Conservation (phyloP, 805 yeast genomes). For the Martiniozyma abietophila region DNA sequence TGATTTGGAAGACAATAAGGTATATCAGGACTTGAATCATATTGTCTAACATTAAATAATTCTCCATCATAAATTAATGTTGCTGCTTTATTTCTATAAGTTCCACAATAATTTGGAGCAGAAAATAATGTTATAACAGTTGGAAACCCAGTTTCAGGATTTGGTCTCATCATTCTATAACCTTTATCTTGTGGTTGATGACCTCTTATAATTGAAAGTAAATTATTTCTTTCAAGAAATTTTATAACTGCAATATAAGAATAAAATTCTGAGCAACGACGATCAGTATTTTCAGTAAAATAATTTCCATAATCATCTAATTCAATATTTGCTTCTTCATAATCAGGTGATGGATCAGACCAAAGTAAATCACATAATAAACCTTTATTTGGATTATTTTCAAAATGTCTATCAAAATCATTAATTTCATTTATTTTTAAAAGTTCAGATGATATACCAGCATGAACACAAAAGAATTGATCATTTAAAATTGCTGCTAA, state of each 20-base stretch:
- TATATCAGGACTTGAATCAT: constrained; percentile 57
- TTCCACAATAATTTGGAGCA: constrained; percentile 90
- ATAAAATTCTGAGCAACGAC: constrained; percentile 91
- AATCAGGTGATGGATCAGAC: constrained; percentile 91
- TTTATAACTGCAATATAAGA: constrained; percentile 75
- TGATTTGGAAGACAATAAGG: constrained; percentile 96
- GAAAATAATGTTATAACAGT: constrained; percentile 82
- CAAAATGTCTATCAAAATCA: constrained; percentile 60
- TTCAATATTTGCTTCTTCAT: constrained; percentile 32
- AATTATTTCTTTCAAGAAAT: constrained; percentile 67
- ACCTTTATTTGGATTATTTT: constrained; percentile 86
- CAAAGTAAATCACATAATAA: constrained; percentile 89
- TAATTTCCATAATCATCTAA: constrained; percentile 44
- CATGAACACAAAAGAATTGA: constrained; percentile 93
- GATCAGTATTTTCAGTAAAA: constrained; percentile 51
- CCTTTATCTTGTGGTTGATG: constrained; percentile 98
- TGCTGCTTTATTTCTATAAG: constrained; percentile 89
- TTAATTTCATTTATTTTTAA: constrained; percentile 58
- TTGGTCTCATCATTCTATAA: constrained; percentile 84
- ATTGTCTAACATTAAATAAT: constrained; percentile 90
- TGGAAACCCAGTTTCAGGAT: constrained; percentile 90
- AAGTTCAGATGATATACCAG: constrained; percentile 86
- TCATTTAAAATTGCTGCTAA: constrained; percentile 82
- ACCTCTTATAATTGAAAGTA: constrained; percentile 80
- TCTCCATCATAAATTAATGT: constrained; percentile 83